These are phyloP conservation scores for Datura wrightii DNA, from an alignment of 257 asterid species.

Conservation along the genomic window DNA sequence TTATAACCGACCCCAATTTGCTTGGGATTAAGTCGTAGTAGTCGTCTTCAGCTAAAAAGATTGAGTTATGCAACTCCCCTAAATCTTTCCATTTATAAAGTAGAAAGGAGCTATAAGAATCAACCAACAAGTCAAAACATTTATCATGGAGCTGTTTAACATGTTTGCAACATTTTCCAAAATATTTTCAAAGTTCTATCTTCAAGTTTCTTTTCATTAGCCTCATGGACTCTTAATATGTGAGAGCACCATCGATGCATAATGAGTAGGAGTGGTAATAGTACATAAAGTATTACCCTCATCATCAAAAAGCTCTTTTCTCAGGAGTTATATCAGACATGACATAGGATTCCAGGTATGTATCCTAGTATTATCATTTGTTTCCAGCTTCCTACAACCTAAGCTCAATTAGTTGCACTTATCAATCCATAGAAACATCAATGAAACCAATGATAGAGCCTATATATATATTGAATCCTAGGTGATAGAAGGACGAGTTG, in stretches of 20 bases:
- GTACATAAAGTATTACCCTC: not conserved
- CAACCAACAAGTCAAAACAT: not conserved
- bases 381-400: too few species aligned
- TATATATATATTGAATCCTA: not conserved
- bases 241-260: not conserved
- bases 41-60: conserved; percentile 14
- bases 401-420: not conserved
- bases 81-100: not conserved
- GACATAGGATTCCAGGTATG: not conserved
- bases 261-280: not conserved
- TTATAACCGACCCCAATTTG: not conserved
- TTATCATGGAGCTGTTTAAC: conserved; percentile 1
- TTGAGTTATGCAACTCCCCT: not conserved
- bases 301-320: not conserved
- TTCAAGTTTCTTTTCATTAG: conserved; percentile 13
- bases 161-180: conserved; percentile 11
- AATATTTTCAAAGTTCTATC: not conserved
- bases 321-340: not conserved
- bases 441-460: not conserved
- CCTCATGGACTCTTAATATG: not conserved
- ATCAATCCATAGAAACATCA: not conserved
- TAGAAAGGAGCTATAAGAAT: not conserved
- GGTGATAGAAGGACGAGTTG: not conserved
- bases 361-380: not conserved
- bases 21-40: not conserved